These are phyloP conservation scores for Elsinoe arachidis DNA, from an alignment of 2,329 filamentous ascomycete genomes.

Conservation along the genomic window DNA sequence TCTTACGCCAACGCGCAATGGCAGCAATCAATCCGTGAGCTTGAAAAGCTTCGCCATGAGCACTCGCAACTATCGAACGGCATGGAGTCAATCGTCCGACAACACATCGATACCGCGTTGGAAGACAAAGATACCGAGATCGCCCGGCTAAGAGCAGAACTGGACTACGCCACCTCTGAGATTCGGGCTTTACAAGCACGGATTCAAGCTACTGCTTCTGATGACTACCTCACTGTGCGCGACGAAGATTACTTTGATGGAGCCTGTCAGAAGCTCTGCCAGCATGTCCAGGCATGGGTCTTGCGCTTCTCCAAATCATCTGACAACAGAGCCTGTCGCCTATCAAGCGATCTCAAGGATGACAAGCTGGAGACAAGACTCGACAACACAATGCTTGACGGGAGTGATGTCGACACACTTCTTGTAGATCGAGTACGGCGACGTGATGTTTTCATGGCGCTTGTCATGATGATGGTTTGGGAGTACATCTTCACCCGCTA, in stretches of 20 bases:
- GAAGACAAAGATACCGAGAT: slow-evolving; percentile 80
- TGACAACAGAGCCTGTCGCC: slow-evolving; percentile 77
- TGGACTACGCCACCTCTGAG: slow-evolving; percentile 60
- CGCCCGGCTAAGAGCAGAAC: slow-evolving; percentile 63
- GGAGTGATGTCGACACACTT: slow-evolving; percentile 82
- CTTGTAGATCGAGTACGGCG: slow-evolving; percentile 79
- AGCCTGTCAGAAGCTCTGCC: slow-evolving; percentile 87
- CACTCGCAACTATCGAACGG: slow-evolving; percentile 54
- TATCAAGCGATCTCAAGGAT: slow-evolving; percentile 75
- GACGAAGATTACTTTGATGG: slow-evolving; percentile 95
- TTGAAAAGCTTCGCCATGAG: slow-evolving; percentile 58
- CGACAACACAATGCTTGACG: slow-evolving; percentile 89
- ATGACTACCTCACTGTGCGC: slow-evolving; percentile 68
- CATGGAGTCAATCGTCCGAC: slow-evolving; percentile 53
- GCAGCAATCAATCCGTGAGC: slow-evolving; percentile 53
- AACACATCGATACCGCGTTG: slow-evolving; percentile 57
- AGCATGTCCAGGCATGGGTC: slow-evolving; percentile 96
- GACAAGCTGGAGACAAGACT: slow-evolving; percentile 90
- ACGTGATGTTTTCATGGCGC: slow-evolving; percentile 94
- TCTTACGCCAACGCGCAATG: slow-evolving; percentile 44
- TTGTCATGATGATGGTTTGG: slow-evolving; percentile 99
- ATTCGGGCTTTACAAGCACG: slow-evolving; percentile 52
- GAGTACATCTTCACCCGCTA: slow-evolving; percentile 98
- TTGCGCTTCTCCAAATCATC: slow-evolving; percentile 96
- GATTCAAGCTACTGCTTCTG: slow-evolving; percentile 47